Evolutionary conservation across 2,329 filamentous ascomycete species (phyloP), one percentile per base, ranked within the genome.

Genomic region (Xylogone sp.): DNA sequence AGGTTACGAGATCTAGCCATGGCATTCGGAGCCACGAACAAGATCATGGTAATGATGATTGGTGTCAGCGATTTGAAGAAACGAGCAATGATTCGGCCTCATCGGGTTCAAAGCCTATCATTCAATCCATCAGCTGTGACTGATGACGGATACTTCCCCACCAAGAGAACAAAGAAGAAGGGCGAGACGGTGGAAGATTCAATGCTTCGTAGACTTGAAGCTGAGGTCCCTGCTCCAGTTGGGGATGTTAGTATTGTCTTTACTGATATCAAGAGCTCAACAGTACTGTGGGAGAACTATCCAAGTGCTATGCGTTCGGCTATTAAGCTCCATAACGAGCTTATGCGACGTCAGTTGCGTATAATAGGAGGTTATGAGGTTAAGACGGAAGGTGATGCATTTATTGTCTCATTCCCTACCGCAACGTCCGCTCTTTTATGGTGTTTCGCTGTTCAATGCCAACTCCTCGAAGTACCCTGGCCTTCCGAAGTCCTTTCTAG

Each of bases 11-110:
- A 99, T 72, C 76, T 97, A 50, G 94, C 94, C 42, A 96, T 99
- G 66, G 90, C 93, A 1, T 97, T 97, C 67, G 94, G 94, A 49
- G 90, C 93, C 12, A 92, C 86, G 1, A 87, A 87, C 65, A 99
- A 99, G 73, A 89, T 97, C 57, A 97, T 97, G 92, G 90, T 99
- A 43, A 97, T 97, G 93, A 90, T 99, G 76, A 85, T 99, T 50
- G 93, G 92, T 50, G 88, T 99, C 34, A 86, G 88, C 50, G 92
- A 97, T 65, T 75, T 99, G 49, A 93, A 96, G 71, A 88, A 89
- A 65, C 83, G 90, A 56, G 88, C 95, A 66, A 82, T 88, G 57
- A 88, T 86, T 49, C 69, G 71, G 74, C 72, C 81, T 54, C 78
- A 88, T 68, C 81, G 90, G 51, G 90, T 89, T 42, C 84, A 91